Evolutionary conservation across 208 protist species (phyloP).

Genomic region (Leishmania braziliensis): DNA sequence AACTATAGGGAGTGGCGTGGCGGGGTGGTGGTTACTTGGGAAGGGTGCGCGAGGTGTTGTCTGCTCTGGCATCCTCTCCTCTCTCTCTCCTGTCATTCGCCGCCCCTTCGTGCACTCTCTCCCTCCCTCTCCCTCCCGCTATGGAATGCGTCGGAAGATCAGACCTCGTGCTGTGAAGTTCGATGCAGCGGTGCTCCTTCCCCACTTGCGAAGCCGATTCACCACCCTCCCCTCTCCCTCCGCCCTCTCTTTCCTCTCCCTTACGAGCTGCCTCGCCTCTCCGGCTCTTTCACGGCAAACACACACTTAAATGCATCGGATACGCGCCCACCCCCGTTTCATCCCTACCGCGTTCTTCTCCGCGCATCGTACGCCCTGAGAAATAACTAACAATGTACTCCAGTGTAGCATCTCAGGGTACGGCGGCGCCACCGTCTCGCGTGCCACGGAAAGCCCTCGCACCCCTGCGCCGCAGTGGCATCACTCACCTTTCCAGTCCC

Average conservation of each 20-base stretch:
- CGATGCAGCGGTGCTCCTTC: neutral
- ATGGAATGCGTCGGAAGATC: neutral
- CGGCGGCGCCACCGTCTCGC: neutral
- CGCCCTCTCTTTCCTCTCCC: neutral
- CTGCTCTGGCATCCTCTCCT: neutral
- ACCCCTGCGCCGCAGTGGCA: constrained; percentile 17
- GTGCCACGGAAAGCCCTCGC: constrained; percentile 3
- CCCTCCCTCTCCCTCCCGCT: neutral
- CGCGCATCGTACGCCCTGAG: neutral
- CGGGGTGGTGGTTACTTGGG: neutral
- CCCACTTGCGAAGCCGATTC: neutral
- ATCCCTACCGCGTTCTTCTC: neutral
- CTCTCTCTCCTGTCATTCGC: neutral
- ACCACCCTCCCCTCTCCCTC: neutral
- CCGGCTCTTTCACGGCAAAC: neutral
- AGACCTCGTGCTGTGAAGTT: neutral
- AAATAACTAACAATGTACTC: neutral
- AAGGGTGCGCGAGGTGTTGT: neutral
- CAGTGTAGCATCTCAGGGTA: neutral
- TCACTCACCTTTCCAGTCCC: constrained; percentile 18
- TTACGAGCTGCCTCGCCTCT: neutral
- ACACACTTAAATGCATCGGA: neutral
- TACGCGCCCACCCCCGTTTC: neutral
- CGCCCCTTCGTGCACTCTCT: neutral
- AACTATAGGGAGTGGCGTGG: neutral